Evolutionary conservation across 441 rosid species (phyloP), one percentile per base, ranked within the genome.

Genomic region (Pelargonium exstipulatum): DNA sequence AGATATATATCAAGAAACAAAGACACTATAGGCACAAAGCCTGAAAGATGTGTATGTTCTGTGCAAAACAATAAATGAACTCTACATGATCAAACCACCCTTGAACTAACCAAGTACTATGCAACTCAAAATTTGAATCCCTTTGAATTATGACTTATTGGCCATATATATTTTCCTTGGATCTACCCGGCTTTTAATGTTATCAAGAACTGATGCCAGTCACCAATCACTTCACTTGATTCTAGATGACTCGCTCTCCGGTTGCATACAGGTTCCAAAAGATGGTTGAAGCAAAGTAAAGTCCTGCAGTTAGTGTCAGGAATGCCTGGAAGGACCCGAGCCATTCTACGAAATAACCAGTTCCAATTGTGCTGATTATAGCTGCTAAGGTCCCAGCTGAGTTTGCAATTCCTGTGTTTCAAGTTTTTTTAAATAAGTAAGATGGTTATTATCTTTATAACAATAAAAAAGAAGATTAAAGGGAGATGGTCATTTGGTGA

Each of bases 311-410:
- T 51, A 90, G 78, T 0, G 78, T 83, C 61, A 95, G 84, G 63
- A 95, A 95, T 42, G 93, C 96, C 79, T 90, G 96, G 26, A 90
- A 95, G 8, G 97, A 95, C 57, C 99, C 97, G 0, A 90, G 80
- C 95, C 97, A 84, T 61, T 90, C 84, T n/a, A 92, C 97, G 1
- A 90, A 95, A 68, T 84, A 95, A 10, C 97, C 97, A 0, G 99
- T 90, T 57, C 99, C 99, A 4, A 90, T 87, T 7, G 99, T 91
- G 82, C 99, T 89, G 58, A 95, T 66, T 76, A 90, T 91, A 13
- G 99, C 99, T 42, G 96, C 99, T 37, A 90, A 68, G 37, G 99
- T 95, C 64, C 99, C 97, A 0, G 90, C 96, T 58, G 96, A 88
- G 74, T 91, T 95, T 13, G 94, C 75, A 26, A 90, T 82, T 58